A percentile compares a stretch with the other conserved stretches of the same genome.
phyloP scores from a whole-genome alignment of 257 asterid species.

The Vinca minor region DNA sequence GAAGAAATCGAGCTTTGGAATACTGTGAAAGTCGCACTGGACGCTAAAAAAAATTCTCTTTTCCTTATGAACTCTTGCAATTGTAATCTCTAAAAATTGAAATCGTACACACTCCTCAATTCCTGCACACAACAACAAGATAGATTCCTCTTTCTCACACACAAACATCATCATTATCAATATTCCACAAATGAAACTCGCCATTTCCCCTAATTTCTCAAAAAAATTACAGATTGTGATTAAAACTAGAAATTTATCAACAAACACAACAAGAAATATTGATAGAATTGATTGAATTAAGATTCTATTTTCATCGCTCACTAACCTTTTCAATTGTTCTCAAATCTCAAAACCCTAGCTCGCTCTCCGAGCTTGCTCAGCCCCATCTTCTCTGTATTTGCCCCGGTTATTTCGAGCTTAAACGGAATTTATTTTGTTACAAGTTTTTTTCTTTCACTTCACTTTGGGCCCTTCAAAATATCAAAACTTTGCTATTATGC shows the following conservation, averaged over 20 bases:
- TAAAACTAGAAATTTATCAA: constrained; percentile 26
- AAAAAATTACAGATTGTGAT: not conserved
- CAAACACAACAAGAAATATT: constrained; percentile 19
- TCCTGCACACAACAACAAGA: too few species aligned
- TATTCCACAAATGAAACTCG: constrained; percentile 52
- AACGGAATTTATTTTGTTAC: too few species aligned
- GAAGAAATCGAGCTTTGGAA: constrained; percentile 11
- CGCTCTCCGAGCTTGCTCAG: too few species aligned
- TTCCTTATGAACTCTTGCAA: constrained; percentile 34
- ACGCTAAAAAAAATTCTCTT: constrained; percentile 13
- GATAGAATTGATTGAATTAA: constrained; percentile 19
- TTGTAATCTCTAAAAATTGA: constrained; percentile 34
- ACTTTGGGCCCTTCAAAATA: too few species aligned
- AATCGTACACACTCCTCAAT: constrained; percentile 61
- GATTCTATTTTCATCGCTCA: constrained; percentile 24
- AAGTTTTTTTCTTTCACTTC: too few species aligned
- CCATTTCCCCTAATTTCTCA: constrained; percentile 25
- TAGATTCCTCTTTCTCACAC: constrained; percentile 94
- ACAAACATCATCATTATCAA: constrained; percentile 43
- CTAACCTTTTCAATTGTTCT: constrained; percentile 60
- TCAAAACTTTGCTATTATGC: too few species aligned
- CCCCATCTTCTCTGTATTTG: too few species aligned
- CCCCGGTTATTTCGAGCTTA: too few species aligned
- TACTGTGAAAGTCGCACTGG: constrained; percentile 12
- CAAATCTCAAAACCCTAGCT: constrained; percentile 53